A percentile compares a stretch with the other conserved stretches of the same genome.
These are phyloP conservation scores for Ophiostoma perfectum DNA, from an alignment of 2,329 filamentous ascomycete genomes.

Conservation along the genomic window DNA sequence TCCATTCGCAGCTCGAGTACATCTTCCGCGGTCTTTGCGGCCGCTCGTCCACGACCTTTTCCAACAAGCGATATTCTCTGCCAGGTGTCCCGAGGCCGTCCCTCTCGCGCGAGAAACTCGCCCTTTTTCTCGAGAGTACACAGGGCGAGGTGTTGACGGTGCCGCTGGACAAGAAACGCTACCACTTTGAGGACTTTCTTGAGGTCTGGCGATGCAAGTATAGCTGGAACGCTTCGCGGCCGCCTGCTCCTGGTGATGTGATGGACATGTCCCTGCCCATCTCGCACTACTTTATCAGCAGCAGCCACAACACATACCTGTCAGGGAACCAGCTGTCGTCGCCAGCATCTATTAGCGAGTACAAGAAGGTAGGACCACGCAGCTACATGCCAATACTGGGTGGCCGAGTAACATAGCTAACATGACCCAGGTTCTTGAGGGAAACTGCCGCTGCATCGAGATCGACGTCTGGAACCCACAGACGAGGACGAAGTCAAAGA, in stretches of 20 bases:
- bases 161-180: conserved; percentile 38
- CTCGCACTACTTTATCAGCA: conserved; percentile 89
- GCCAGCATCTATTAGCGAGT: conserved; percentile 69
- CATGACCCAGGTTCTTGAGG: conserved; percentile 55
- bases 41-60: conserved; percentile 30
- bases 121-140: conserved; percentile 44
- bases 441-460: conserved; percentile 83
- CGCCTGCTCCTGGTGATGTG: conserved; percentile 34
- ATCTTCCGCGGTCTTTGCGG: conserved; percentile 45
- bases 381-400: neutral
- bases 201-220: conserved; percentile 43
- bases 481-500: conserved; percentile 38
- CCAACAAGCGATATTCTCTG: conserved; percentile 5
- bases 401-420: neutral
- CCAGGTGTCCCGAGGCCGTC: neutral
- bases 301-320: conserved; percentile 91
- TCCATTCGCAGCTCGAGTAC: conserved; percentile 44
- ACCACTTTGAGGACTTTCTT: conserved; percentile 47
- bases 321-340: conserved; percentile 80
- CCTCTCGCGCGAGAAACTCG: conserved; percentile 40
- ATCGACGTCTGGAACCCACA: conserved; percentile 88
- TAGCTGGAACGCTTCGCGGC: conserved; percentile 40
- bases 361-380: conserved; percentile 55
- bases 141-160: conserved; percentile 43
- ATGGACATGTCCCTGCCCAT: conserved; percentile 63